Evolutionary conservation across 345 rosid species (phyloP).

Genomic region (Crucihimalaya himalaica): DNA sequence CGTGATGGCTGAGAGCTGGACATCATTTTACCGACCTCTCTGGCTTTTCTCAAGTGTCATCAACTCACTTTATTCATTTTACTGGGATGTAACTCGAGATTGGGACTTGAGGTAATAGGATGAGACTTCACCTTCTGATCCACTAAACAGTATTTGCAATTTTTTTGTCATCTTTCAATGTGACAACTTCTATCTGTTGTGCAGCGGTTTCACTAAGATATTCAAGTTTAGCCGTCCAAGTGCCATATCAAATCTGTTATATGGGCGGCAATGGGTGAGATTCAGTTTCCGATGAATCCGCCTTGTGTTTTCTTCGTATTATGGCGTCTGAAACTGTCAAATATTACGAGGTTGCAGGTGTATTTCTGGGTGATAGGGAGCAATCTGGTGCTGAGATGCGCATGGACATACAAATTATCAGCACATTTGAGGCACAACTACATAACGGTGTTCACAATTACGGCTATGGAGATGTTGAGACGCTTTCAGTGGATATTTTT

Average conservation of each 20-base stretch:
- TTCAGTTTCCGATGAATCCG: not conserved
- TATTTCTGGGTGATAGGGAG: slow-evolving; percentile 92
- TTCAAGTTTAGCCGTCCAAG: slow-evolving; percentile 83
- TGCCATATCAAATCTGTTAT: slow-evolving; percentile 51
- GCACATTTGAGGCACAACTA: slow-evolving; percentile 95
- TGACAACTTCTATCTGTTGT: slow-evolving; percentile 1
- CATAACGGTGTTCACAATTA: slow-evolving; percentile 65
- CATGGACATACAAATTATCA: slow-evolving; percentile 96
- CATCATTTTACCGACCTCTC: slow-evolving; percentile 75
- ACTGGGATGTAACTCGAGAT: slow-evolving; percentile 98
- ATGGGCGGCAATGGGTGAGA: slow-evolving; percentile 88
- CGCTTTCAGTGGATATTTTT: slow-evolving; percentile 95
- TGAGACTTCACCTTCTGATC: not conserved
- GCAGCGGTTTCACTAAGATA: slow-evolving; percentile 82
- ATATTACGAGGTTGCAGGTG: slow-evolving; percentile 50
- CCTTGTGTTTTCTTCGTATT: not conserved
- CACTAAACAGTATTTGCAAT: not conserved
- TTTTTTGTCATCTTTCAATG: not conserved
- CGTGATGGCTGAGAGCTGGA: slow-evolving; percentile 77
- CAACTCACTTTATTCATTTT: slow-evolving; percentile 92
- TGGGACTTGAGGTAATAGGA: slow-evolving; percentile 87
- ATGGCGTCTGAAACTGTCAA: not conserved
- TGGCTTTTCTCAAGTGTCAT: slow-evolving; percentile 91
- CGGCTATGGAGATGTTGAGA: slow-evolving; percentile 75
- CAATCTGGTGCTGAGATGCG: slow-evolving; percentile 83